Evolutionary conservation across 208 protist species (phyloP).

Genomic region (Strigomonas culicis): DNA sequence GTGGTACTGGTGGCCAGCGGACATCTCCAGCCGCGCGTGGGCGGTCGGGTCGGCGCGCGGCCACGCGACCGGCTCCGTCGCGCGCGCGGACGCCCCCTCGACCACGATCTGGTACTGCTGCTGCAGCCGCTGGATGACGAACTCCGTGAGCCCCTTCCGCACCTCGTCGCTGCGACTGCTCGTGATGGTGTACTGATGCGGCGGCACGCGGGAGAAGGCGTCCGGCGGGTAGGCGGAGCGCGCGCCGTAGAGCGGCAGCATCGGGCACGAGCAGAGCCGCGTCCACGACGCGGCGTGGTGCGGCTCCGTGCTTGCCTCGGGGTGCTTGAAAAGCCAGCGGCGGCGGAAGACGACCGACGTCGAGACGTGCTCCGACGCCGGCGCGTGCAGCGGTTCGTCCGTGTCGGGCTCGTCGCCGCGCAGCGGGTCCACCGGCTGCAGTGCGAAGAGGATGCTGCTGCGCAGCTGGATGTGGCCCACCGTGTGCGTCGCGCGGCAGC

Average conservation of each 20-base stretch:
- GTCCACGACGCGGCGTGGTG: conserved; percentile 50
- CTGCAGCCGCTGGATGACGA: conserved; percentile 78
- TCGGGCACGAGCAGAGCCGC: conserved; percentile 56
- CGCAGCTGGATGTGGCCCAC: conserved; percentile 73
- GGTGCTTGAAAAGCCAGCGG: conserved; percentile 73
- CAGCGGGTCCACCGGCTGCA: conserved; percentile 64
- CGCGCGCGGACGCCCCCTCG: conserved; percentile 28
- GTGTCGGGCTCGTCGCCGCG: conserved; percentile 12
- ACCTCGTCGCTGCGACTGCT: conserved; percentile 17
- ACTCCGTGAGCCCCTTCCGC: conserved; percentile 52
- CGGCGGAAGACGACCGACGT: conserved; percentile 64
- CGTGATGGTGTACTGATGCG: conserved; percentile 73
- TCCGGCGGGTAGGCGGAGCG: conserved; percentile 72
- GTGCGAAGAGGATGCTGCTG: conserved; percentile 69
- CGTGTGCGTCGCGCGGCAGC: conserved; percentile 9
- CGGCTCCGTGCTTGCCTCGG: conserved; percentile 32
- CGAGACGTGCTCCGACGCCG: conserved; percentile 45
- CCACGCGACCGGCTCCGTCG: conserved; percentile 14
- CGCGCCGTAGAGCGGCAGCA: conserved; percentile 74
- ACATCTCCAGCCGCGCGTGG: conserved; percentile 69
- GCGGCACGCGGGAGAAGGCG: conserved; percentile 63
- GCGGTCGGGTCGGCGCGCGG: conserved; percentile 47
- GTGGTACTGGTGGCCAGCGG: conserved; percentile 83
- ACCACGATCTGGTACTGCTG: conserved; percentile 87
- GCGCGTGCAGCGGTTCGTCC: conserved; percentile 20